Evolutionary conservation across 2,329 filamentous ascomycete genomes (phyloP).

Genomic region (Thyridium curvatum): DNA sequence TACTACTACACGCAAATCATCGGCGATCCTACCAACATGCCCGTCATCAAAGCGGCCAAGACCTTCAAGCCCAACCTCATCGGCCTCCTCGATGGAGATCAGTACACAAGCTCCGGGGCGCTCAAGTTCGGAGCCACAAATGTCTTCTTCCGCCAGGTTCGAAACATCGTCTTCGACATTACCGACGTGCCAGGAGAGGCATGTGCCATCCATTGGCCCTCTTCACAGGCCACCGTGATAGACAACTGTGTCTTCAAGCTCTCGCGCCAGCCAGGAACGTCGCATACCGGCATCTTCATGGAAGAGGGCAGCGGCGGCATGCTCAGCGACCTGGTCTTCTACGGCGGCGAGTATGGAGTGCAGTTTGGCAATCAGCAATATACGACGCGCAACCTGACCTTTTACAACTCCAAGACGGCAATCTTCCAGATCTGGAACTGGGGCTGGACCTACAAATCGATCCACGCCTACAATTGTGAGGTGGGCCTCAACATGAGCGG

Average conservation of each 20-base stretch:
- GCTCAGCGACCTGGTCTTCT: slow-evolving; percentile 63
- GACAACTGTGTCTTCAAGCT: slow-evolving; percentile 53
- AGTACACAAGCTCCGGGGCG: slow-evolving; percentile 29
- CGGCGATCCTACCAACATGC: slow-evolving; percentile 51
- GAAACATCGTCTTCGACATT: slow-evolving; percentile 14
- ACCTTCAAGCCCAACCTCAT: slow-evolving; percentile 34
- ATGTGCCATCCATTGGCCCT: slow-evolving; percentile 54
- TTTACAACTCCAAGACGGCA: slow-evolving; percentile 58
- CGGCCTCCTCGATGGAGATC: slow-evolving; percentile 41
- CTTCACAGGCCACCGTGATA: slow-evolving; percentile 56
- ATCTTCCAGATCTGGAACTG: slow-evolving; percentile 71
- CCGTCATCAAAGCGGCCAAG: slow-evolving; percentile 46
- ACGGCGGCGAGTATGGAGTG: slow-evolving; percentile 58
- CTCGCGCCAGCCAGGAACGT: slow-evolving; percentile 35
- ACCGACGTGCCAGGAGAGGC: slow-evolving; percentile 9
- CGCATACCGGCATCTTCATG: slow-evolving; percentile 54
- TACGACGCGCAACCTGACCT: slow-evolving; percentile 61
- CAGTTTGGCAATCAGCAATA: slow-evolving; percentile 63
- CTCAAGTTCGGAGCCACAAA: slow-evolving; percentile 50
- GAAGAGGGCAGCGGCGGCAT: slow-evolving; percentile 61
- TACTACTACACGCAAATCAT: slow-evolving; percentile 77
- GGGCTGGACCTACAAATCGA: slow-evolving; percentile 67
- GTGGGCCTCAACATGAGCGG: slow-evolving; percentile 64
- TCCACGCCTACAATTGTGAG: slow-evolving; percentile 55
- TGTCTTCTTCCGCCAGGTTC: slow-evolving; percentile 48